Evolutionary conservation across 257 asterid species (phyloP).

Genomic region (Parsonsia alboflavescens): DNA sequence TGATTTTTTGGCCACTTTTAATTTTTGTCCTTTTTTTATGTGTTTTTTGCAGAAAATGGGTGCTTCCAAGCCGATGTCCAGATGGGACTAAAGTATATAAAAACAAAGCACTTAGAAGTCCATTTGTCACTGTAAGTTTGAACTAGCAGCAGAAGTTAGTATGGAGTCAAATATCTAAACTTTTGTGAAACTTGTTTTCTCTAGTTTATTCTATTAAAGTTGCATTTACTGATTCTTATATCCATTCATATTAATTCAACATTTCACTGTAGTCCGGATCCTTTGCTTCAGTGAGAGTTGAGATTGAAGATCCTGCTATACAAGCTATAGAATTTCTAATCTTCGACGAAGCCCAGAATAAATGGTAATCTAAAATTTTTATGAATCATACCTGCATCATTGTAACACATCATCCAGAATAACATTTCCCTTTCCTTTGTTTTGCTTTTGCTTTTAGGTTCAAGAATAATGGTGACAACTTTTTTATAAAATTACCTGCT

Average conservation of each 20-base stretch:
- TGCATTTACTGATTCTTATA: background rate
- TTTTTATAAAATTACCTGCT: slow-evolving; percentile 51
- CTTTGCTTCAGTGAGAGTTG: slow-evolving; percentile 57
- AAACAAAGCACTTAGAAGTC: slow-evolving; percentile 80
- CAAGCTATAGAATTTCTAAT: slow-evolving; percentile 93
- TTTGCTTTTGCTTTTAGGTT: slow-evolving; percentile 48
- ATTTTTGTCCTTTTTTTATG: background rate
- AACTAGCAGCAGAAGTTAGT: slow-evolving; percentile 1
- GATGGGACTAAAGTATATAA: slow-evolving; percentile 74
- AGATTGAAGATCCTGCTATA: slow-evolving; percentile 78
- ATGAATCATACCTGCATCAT: background rate
- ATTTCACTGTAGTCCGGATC: slow-evolving; percentile 58
- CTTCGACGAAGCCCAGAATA: slow-evolving; percentile 70
- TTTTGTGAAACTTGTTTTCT: slow-evolving; percentile 13
- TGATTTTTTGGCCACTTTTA: background rate
- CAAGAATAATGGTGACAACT: slow-evolving; percentile 78
- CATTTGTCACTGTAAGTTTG: slow-evolving; percentile 69
- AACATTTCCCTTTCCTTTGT: background rate
- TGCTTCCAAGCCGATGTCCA: slow-evolving; percentile 71
- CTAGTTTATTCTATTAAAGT: slow-evolving; percentile 6
- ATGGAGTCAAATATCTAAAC: slow-evolving; percentile 9
- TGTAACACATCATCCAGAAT: background rate
- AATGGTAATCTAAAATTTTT: slow-evolving; percentile 47
- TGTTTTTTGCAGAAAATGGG: slow-evolving; percentile 56
- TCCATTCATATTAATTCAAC: background rate